Conservation (phyloP, 768 basidiomycete species). For the Leccinum subgranulosum region DNA sequence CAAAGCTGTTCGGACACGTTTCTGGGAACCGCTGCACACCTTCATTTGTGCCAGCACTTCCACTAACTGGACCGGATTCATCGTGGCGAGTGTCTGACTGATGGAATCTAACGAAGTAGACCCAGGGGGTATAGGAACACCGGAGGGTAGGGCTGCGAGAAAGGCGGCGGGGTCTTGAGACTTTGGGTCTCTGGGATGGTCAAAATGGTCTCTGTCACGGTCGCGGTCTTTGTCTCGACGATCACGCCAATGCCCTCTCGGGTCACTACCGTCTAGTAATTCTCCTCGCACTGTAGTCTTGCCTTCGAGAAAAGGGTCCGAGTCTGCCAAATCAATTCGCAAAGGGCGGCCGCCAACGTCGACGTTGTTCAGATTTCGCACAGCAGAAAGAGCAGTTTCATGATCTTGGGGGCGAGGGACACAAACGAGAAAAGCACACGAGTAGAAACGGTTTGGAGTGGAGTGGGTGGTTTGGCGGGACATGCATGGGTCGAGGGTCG, state of each 20-base stretch:
- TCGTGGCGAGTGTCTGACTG: slow-evolving; percentile 77
- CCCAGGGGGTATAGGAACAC: slow-evolving; percentile 71
- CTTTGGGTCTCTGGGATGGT: slow-evolving; percentile 33
- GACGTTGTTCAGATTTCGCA: slow-evolving; percentile 91
- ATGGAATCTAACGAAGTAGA: slow-evolving; percentile 77
- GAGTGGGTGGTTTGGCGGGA: slow-evolving; percentile 3
- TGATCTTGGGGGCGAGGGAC: slow-evolving; percentile 60
- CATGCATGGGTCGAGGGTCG: slow-evolving; percentile 9
- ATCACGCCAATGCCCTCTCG: slow-evolving; percentile 37
- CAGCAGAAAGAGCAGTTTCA: slow-evolving; percentile 92
- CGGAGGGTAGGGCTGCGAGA: slow-evolving; percentile 68
- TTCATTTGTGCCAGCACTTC: slow-evolving; percentile 99
- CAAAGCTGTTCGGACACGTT: slow-evolving; percentile 19
- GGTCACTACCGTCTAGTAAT: slow-evolving; percentile 61
- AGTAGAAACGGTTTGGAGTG: slow-evolving; percentile 1
- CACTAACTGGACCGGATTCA: slow-evolving; percentile 80
- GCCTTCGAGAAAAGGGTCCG: slow-evolving; percentile 87
- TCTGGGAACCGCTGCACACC: slow-evolving; percentile 47
- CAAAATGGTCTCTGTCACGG: slow-evolving; percentile 39
- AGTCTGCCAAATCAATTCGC: slow-evolving; percentile 92
- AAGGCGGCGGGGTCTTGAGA: slow-evolving; percentile 48
- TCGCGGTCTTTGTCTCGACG: slow-evolving; percentile 54
- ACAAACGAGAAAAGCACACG: slow-evolving; percentile 16
- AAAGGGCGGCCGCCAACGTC: slow-evolving; percentile 91
- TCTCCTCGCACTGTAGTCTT: slow-evolving; percentile 87